Evolutionary conservation across 1,284 basidiomycete species (phyloP).

Genomic region (Leccinum pseudoinsigne): DNA sequence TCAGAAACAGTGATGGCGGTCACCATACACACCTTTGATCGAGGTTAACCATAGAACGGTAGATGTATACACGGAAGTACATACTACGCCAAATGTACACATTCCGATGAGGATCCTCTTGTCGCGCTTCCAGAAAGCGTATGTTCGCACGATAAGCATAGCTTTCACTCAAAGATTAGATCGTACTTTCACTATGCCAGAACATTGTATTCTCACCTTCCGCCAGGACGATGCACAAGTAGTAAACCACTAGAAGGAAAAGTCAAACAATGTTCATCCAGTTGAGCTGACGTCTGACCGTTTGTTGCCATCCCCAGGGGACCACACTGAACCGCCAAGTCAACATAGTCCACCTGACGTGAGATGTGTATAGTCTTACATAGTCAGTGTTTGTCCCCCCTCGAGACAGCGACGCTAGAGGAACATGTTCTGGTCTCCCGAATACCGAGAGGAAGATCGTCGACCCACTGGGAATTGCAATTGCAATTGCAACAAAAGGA

Average conservation of each 20-base stretch:
- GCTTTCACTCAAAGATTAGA: constrained; percentile 5
- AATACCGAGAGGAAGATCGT: neutral
- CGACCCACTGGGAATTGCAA: constrained; percentile 19
- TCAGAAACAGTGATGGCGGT: constrained; percentile 15
- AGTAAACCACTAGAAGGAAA: constrained; percentile 16
- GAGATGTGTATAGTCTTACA: constrained; percentile 2
- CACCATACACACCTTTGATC: constrained; percentile 10
- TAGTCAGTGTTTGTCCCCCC: constrained; percentile 8
- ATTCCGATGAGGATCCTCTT: constrained; percentile 22
- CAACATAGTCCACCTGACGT: neutral
- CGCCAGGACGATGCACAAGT: constrained; percentile 18
- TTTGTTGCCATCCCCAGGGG: constrained; percentile 13
- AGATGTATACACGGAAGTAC: neutral
- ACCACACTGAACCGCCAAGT: constrained; percentile 15
- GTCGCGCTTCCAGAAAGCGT: constrained; percentile 21
- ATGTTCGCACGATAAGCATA: constrained; percentile 27
- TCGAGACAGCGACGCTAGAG: constrained; percentile 13
- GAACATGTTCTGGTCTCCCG: neutral
- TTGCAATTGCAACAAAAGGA: constrained; percentile 22
- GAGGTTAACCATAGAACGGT: neutral
- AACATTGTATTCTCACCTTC: constrained; percentile 16
- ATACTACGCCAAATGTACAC: constrained; percentile 15
- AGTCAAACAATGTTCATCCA: neutral
- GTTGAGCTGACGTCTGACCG: constrained; percentile 1
- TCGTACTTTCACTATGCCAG: neutral